Evolutionary conservation across 2,329 filamentous ascomycete species (phyloP).

Genomic region (Penicillium sp.): DNA sequence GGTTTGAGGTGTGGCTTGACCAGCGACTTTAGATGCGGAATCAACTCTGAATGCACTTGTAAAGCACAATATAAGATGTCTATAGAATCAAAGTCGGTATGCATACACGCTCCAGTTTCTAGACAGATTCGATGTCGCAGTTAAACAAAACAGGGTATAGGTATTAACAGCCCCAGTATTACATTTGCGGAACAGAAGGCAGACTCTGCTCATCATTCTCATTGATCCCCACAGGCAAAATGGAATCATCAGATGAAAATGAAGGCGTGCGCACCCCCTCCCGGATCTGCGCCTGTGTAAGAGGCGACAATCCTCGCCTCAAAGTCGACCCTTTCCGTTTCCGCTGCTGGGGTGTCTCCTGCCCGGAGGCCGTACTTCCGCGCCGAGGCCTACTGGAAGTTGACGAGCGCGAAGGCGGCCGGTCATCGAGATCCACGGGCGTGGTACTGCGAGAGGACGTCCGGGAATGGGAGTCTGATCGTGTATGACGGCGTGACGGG

Average conservation of each 20-base stretch:
- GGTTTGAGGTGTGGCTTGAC: too few species aligned
- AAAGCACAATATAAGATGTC: background rate
- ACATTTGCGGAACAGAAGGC: conserved; percentile 19
- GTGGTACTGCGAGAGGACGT: conserved; percentile 47
- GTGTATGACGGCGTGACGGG: conserved; percentile 32
- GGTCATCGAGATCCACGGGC: conserved; percentile 36
- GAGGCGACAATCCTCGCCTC: conserved; percentile 35
- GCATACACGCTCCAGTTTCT: conserved; percentile 2
- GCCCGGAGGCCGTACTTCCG: conserved; percentile 34
- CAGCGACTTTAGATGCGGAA: too few species aligned
- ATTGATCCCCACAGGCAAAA: conserved; percentile 22
- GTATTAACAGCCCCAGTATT: conserved; percentile 24
- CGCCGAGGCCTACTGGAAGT: conserved; percentile 35
- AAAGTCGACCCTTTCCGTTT: conserved; percentile 34
- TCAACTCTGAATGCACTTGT: background rate
- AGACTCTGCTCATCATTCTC: conserved; percentile 27
- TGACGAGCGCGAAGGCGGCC: conserved; percentile 36
- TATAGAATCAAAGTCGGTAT: background rate
- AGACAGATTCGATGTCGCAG: background rate
- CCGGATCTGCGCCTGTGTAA: conserved; percentile 40
- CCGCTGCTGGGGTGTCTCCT: conserved; percentile 32
- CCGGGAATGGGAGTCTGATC: conserved; percentile 44
- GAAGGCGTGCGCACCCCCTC: conserved; percentile 36
- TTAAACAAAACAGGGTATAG: conserved; percentile 6
- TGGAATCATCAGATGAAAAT: conserved; percentile 40